Evolutionary conservation across 805 yeast genomes (phyloP).

Genomic region (Teunomyces atbi): DNA sequence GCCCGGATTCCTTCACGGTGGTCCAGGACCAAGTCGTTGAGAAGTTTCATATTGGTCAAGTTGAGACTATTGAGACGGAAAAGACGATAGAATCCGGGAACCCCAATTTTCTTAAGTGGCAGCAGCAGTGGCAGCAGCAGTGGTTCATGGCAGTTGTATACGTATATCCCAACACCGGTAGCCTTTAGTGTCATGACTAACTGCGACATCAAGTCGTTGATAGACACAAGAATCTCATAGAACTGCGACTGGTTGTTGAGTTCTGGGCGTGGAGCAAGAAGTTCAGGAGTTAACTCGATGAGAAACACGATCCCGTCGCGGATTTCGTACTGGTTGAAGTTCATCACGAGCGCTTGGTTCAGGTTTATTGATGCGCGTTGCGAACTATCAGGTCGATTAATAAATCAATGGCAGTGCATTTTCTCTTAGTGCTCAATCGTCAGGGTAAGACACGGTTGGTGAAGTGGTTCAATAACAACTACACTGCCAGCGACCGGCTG

Average conservation of each 20-base stretch:
- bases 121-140: background rate
- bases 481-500: conserved; percentile 29
- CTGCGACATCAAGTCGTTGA: conserved; percentile 62
- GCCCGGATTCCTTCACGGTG: conserved; percentile 32
- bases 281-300: conserved; percentile 55
- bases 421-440: conserved; percentile 77
- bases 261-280: conserved; percentile 35
- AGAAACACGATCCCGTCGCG: conserved; percentile 66
- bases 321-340: conserved; percentile 38
- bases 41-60: conserved; percentile 52
- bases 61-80: conserved; percentile 56
- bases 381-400: background rate
- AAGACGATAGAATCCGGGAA: conserved; percentile 46
- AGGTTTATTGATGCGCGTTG: background rate
- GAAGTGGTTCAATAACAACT: conserved; percentile 60
- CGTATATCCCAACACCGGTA: conserved; percentile 73
- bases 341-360: conserved; percentile 2
- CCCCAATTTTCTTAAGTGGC: conserved; percentile 12
- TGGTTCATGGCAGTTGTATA: conserved; percentile 46
- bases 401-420: conserved; percentile 70
- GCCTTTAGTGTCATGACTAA: conserved; percentile 62
- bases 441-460: conserved; percentile 91
- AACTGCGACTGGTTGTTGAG: conserved; percentile 44
- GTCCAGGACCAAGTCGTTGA: conserved; percentile 53
- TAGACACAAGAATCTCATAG: conserved; percentile 52